Evolutionary conservation across 257 asterid genomes (phyloP), one percentile per base, ranked within the genome.

Genomic region (Plectranthus barbatus): DNA sequence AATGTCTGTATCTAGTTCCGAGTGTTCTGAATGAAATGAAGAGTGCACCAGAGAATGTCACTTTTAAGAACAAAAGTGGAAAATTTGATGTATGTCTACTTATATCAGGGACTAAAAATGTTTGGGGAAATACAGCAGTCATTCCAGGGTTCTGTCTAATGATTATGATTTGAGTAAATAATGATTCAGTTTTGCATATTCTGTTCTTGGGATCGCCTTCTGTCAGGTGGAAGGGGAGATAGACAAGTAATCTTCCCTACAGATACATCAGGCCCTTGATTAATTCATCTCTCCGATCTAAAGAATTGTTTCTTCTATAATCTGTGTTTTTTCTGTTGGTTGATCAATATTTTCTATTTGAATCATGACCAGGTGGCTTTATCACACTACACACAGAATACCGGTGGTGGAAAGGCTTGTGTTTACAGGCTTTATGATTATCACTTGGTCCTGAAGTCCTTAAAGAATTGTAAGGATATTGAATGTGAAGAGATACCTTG

Each of bases 401-500:
- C 74, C 40, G 76, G 86, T 36, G 99, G 97, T 54, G 95, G 82
- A 54, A 80, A 67, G 62, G 88, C 90, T 14, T 79, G 91, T 50
- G 96, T 86, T 48, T 92, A 77, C 79, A 77, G 42, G 48, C 83
- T 92, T 20, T 26, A 71, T 69, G 96, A 86, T 62, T 92, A 92
- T 76, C 82, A 77, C 56, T 63, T 74, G 48, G 79, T 89, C 68
- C 68, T 89, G 65, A 82, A 74, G 81, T 79, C 90, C 50, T 69
- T 92, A 72, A 92, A 81, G 83, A 80, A 64, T 60, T 81, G 79
- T 33, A 72, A 72, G 72, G 81, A 74, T 60, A 75, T 86, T 66
- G 93, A 80, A 56, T 83, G 79, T 68, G 94, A 86, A 67, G 99
- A 86, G 82, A 89, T 92, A 71, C 97, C 99, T 15, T 85, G 96